Percentiles rank a stretch among this genome's conserved stretches.
phyloP scores from a whole-genome alignment of 345 rosid genomes.

The Trapa bicornis region DNA sequence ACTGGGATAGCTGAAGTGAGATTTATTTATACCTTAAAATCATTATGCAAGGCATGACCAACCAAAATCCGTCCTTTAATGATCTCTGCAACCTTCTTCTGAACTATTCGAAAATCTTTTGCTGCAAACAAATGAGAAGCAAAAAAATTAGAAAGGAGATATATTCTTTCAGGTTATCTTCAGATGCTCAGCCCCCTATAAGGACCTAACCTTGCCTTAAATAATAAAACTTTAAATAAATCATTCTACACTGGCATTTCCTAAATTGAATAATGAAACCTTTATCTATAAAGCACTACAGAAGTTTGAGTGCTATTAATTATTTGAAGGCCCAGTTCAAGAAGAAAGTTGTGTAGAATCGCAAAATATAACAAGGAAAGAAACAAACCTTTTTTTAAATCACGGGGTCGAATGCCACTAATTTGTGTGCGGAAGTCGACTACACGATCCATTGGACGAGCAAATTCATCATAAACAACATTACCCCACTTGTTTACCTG shows the following conservation, averaged over 20 bases:
- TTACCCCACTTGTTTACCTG: conserved; percentile 95
- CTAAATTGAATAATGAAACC: neutral
- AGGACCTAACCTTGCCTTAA: neutral
- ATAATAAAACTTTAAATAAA: neutral
- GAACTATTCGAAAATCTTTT: conserved; percentile 60
- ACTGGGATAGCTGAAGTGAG: conserved; percentile 1
- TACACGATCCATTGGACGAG: conserved; percentile 79
- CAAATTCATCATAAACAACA: conserved; percentile 81
- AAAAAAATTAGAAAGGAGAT: neutral
- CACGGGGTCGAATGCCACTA: conserved; percentile 82
- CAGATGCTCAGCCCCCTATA: neutral
- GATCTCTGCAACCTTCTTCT: conserved; percentile 75
- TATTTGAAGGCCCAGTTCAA: neutral
- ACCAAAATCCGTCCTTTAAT: conserved; percentile 73
- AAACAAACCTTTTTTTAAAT: conserved; percentile 61
- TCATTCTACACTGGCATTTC: neutral
- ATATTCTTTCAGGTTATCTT: neutral
- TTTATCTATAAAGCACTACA: neutral
- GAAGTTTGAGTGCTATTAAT: neutral
- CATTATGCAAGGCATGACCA: conserved; percentile 90
- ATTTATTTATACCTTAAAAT: conserved; percentile 58
- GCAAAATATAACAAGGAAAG: conserved; percentile 4
- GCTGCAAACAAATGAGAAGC: conserved; percentile 28
- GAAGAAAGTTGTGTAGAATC: conserved; percentile 2
- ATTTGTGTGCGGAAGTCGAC: conserved; percentile 79